phyloP scores from a whole-genome alignment of 2,329 filamentous ascomycete genomes.

The Talaromyces sp. region DNA sequence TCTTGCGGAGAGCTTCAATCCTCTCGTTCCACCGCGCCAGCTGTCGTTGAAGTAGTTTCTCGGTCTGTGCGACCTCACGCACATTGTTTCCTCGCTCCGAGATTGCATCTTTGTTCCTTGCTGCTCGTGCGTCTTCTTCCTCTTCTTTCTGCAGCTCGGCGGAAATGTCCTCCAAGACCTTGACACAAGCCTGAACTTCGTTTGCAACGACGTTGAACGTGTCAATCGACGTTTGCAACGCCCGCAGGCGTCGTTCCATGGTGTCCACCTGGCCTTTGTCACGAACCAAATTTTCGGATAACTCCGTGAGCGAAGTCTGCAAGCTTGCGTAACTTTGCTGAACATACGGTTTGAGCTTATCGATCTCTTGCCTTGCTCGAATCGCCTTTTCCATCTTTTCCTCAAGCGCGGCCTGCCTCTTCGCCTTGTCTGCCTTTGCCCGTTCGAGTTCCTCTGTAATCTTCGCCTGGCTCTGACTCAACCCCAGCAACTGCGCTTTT shows the following conservation, averaged over 20 bases:
- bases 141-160: slow-evolving; percentile 85
- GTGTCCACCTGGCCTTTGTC: slow-evolving; percentile 83
- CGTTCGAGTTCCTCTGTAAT: slow-evolving; percentile 78
- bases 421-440: slow-evolving; percentile 71
- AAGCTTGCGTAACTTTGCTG: slow-evolving; percentile 79
- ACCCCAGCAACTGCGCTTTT: slow-evolving; percentile 72
- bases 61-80: slow-evolving; percentile 82
- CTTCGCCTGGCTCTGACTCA: slow-evolving; percentile 74
- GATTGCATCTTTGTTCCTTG: slow-evolving; percentile 77
- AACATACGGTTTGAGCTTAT: slow-evolving; percentile 86
- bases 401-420: slow-evolving; percentile 58
- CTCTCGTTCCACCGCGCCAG: slow-evolving; percentile 78
- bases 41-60: slow-evolving; percentile 77
- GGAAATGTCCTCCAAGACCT: slow-evolving; percentile 80
- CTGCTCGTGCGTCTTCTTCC: slow-evolving; percentile 74
- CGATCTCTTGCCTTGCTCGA: slow-evolving; percentile 72
- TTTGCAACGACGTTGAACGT: slow-evolving; percentile 78
- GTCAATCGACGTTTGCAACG: slow-evolving; percentile 84
- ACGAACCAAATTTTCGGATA: slow-evolving; percentile 68
- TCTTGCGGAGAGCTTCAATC: slow-evolving; percentile 74
- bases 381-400: slow-evolving; percentile 50
- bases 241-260: slow-evolving; percentile 79
- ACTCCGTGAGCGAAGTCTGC: slow-evolving; percentile 72
- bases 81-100: slow-evolving; percentile 85
- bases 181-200: slow-evolving; percentile 83